A percentile compares a stretch with the other conserved stretches of the same genome.
Evolutionary conservation across 164 flowering plant species (phyloP).

Genomic region (Umbilicus rupestris): DNA sequence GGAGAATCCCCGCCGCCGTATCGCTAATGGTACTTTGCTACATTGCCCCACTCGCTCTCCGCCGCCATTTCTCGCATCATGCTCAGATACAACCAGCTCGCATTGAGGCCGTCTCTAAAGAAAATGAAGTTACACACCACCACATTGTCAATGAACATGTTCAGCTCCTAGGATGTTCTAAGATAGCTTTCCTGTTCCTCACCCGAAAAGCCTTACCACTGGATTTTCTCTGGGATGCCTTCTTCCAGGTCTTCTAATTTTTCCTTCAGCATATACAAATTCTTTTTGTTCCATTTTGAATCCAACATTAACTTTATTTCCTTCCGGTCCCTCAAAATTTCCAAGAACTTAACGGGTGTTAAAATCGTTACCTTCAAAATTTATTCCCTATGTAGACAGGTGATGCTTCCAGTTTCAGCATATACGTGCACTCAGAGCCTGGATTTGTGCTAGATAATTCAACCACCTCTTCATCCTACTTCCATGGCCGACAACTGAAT

Average conservation of each 20-base stretch:
- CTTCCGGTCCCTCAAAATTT: neutral
- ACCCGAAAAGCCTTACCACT: conserved; percentile 12
- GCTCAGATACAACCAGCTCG: neutral
- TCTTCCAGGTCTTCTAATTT: conserved; percentile 10
- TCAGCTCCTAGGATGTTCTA: neutral
- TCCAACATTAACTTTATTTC: neutral
- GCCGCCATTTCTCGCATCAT: neutral
- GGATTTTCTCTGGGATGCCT: conserved; percentile 14
- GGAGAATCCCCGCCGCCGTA: neutral
- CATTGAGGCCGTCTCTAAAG: neutral
- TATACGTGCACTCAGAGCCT: conserved; percentile 17
- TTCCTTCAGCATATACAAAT: neutral
- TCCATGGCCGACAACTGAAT: conserved; percentile 13
- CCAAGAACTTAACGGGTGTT: too few relatives aligned
- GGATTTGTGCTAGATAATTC: conserved; percentile 14
- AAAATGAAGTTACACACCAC: neutral
- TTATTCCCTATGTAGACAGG: conserved; percentile 8
- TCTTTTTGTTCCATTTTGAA: neutral
- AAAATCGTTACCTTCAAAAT: too few relatives aligned
- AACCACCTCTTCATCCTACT: conserved; percentile 11
- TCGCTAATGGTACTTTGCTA: neutral
- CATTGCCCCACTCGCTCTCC: neutral
- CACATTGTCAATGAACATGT: neutral
- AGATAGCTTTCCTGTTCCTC: conserved; percentile 16
- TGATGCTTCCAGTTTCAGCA: conserved; percentile 6